Evolutionary conservation across 176 grass and related monocot genomes (phyloP).

Genomic region (Hordeum marinum): DNA sequence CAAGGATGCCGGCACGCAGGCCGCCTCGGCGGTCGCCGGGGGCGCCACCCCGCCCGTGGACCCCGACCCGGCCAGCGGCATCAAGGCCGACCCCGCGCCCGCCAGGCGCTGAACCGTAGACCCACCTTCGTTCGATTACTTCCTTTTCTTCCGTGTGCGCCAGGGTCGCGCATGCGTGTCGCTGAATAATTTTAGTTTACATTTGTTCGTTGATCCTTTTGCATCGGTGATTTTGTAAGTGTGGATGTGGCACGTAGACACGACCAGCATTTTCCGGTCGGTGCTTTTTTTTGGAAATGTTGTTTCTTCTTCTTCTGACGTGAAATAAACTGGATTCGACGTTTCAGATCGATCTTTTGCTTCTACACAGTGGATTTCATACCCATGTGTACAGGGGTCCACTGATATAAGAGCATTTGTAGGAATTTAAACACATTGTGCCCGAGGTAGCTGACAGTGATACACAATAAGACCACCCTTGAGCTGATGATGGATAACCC

Average conservation of each 20-base stretch:
- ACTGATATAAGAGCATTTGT: no score
- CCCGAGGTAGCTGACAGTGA: no score
- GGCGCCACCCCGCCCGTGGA: background rate
- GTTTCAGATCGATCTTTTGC: no score
- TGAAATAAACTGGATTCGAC: background rate
- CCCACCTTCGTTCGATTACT: no score
- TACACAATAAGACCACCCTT: no score
- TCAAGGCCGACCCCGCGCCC: slow-evolving; percentile 14
- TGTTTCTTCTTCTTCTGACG: background rate
- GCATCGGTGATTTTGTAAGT: background rate
- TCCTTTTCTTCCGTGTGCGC: background rate
- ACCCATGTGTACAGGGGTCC: no score
- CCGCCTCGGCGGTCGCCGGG: background rate
- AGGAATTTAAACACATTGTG: no score
- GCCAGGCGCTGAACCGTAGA: slow-evolving; percentile 14
- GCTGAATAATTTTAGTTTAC: background rate
- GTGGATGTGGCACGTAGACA: background rate
- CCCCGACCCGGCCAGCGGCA: background rate
- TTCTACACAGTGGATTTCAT: no score
- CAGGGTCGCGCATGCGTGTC: background rate
- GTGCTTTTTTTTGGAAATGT: no score
- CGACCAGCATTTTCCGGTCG: background rate
- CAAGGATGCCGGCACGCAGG: background rate
- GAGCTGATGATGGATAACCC: no score
- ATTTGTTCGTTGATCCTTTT: background rate